A percentile compares a stretch with the other conserved stretches of the same genome.
Evolutionary conservation across 2,329 filamentous ascomycete genomes (phyloP).

Genomic region (Emmonsia crescens): DNA sequence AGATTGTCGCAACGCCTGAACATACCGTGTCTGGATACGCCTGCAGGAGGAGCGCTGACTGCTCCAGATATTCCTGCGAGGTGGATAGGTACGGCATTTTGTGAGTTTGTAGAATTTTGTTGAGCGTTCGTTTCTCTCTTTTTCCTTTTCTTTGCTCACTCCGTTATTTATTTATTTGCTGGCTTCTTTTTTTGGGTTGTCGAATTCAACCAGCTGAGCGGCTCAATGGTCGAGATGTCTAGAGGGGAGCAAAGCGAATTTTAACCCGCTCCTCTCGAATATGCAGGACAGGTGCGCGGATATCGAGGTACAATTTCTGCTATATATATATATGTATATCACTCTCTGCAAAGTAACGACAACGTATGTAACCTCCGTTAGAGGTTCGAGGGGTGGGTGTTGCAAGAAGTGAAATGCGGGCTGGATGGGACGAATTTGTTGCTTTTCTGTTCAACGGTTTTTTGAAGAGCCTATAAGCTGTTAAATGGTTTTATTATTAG

Average conservation of each 20-base stretch:
- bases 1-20: conserved; percentile 18
- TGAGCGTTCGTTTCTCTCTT: background rate
- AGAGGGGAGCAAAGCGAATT: background rate
- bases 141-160: background rate
- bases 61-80: conserved; percentile 81
- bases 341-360: background rate
- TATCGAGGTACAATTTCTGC: background rate
- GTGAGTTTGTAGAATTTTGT: background rate
- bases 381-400: background rate
- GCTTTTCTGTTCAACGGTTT: too few species aligned
- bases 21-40: conserved; percentile 74
- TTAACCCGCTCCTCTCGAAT: background rate
- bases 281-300: background rate
- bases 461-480: background rate
- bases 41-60: conserved; percentile 74
- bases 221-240: background rate
- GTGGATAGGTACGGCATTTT: conserved; percentile 69
- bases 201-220: background rate
- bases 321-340: background rate
- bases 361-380: background rate
- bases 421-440: too few species aligned
- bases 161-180: too few species aligned
- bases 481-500: background rate
- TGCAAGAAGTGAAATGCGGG: background rate
- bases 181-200: too few species aligned